Evolutionary conservation across 495 filamentous ascomycete species (phyloP), one percentile per base, ranked within the genome.

Genomic region (Staphylotrichum longicolle): DNA sequence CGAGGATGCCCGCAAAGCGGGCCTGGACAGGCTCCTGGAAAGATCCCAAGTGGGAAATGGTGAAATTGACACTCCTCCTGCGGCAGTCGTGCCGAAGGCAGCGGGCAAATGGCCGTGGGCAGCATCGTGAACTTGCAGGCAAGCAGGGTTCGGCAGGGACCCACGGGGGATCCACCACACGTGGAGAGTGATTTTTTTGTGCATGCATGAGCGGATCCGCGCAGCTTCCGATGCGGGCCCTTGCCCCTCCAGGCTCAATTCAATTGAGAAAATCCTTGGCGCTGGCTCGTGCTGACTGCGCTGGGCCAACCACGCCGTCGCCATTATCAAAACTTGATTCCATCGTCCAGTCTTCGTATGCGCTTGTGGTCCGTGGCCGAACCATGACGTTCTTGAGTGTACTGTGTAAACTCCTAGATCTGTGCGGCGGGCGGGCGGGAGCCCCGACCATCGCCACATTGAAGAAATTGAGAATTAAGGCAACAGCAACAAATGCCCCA

Each of bases 1-100:
- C 60, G 60, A 62, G n/a, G 41, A 56, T 44, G 60, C 54, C 52
- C 60, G 52, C 44, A 62, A 57, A 54, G 60, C 52, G 52, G 60
- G 60, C 52, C 53, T 45, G 32, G 52, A 20, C 6, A 27, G 27
- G 11, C 51, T 49, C 42, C 51, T 49, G 42, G 32, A 37, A 14
- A 6, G 55, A 39, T 30, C 4, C 20, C 9, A 42, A 39, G 45
- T 49, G 51, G 52, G 52, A 56, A 62, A 42, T 50, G 40, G 52
- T 58, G 41, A 50, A 50, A 61, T 57, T 42, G 60, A 56, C 41
- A 34, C 52, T 62, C 30, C 41, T 53, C 42, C 6, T 44, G 30
- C 42, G 35, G 59, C 52, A 49, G 34, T 47, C 12, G 39, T 53
- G 47, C 48, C 51, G 39, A 44, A 46, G 12, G 5, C 10, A 3